Conservation (phyloP, 148 eudicot genomes). For the Nepenthes gracilis region DNA sequence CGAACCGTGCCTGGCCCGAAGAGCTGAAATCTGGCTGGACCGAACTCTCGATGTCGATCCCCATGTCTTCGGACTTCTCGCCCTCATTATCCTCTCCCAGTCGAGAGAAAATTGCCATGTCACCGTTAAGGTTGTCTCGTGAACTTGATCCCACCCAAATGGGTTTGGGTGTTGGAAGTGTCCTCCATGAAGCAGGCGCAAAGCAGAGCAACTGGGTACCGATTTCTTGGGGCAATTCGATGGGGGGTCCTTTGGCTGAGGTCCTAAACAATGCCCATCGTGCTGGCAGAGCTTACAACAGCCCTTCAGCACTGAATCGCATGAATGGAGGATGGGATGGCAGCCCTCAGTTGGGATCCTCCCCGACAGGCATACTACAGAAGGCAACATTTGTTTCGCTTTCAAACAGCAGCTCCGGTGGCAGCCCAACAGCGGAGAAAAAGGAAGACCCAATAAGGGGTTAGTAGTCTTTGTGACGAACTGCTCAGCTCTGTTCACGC, state of each 20-base stretch:
- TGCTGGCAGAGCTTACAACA: neutral
- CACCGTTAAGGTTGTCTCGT: constrained; percentile 34
- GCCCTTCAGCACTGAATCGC: neutral
- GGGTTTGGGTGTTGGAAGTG: constrained; percentile 25
- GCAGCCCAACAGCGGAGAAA: constrained; percentile 46
- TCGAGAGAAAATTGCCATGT: constrained; percentile 31
- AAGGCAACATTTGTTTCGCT: constrained; percentile 48
- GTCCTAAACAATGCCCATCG: neutral
- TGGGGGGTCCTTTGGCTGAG: constrained; percentile 2
- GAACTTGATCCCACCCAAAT: constrained; percentile 38
- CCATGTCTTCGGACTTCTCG: constrained; percentile 41
- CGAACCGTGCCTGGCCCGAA: constrained; percentile 32
- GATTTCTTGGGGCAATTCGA: neutral
- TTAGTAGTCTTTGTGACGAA: constrained; percentile 25
- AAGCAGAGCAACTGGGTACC: neutral
- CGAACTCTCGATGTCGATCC: constrained; percentile 79
- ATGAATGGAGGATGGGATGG: neutral
- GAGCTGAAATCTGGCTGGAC: constrained; percentile 77
- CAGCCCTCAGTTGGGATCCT: constrained; percentile 5
- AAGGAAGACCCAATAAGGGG: constrained; percentile 14
- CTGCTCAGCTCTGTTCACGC: constrained; percentile 27
- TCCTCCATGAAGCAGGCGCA: neutral
- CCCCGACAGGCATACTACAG: constrained; percentile 76
- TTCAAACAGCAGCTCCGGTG: constrained; percentile 67
- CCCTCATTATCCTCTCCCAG: constrained; percentile 27